Evolutionary conservation across 805 yeast species (phyloP).

Genomic region (Yarrowia sp.): DNA sequence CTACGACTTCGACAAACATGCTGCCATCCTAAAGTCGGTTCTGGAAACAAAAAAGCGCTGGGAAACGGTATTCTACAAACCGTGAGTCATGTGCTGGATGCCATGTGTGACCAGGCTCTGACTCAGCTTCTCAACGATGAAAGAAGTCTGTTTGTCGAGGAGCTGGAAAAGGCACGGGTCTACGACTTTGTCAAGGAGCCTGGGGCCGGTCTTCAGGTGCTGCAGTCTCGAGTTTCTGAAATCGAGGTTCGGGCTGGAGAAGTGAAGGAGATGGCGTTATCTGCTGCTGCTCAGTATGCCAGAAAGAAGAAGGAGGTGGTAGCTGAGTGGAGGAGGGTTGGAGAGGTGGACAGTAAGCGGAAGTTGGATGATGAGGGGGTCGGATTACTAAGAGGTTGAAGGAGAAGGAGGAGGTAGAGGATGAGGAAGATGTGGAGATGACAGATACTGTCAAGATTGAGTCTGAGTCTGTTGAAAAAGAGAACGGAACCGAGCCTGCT

Average conservation of each 20-base stretch:
- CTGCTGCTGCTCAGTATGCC: neutral
- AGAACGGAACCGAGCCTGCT: neutral
- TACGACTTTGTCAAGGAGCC: constrained; percentile 58
- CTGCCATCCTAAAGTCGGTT: constrained; percentile 58
- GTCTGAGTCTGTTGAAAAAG: too few species aligned
- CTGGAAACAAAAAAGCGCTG: constrained; percentile 33
- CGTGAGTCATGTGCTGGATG: constrained; percentile 63
- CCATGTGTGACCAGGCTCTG: constrained; percentile 57
- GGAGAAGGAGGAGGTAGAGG: constrained; percentile 13
- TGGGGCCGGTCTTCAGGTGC: constrained; percentile 46
- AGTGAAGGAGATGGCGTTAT: neutral
- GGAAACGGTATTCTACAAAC: constrained; percentile 43
- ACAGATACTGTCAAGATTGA: too few species aligned
- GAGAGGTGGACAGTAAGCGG: neutral
- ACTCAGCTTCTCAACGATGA: constrained; percentile 50
- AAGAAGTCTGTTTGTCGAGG: constrained; percentile 45
- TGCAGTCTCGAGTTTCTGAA: constrained; percentile 22
- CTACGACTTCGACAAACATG: constrained; percentile 70
- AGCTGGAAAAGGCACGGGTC: constrained; percentile 64
- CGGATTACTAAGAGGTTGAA: neutral
- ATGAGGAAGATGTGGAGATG: neutral
- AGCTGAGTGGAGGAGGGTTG: neutral
- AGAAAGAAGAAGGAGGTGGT: neutral
- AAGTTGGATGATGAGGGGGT: neutral
- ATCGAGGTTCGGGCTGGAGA: constrained; percentile 25